Percentiles rank a stretch among this genome's conserved stretches.
Conservation (phyloP, 2,329 filamentous ascomycete species). For the Emergomyces africanus region DNA sequence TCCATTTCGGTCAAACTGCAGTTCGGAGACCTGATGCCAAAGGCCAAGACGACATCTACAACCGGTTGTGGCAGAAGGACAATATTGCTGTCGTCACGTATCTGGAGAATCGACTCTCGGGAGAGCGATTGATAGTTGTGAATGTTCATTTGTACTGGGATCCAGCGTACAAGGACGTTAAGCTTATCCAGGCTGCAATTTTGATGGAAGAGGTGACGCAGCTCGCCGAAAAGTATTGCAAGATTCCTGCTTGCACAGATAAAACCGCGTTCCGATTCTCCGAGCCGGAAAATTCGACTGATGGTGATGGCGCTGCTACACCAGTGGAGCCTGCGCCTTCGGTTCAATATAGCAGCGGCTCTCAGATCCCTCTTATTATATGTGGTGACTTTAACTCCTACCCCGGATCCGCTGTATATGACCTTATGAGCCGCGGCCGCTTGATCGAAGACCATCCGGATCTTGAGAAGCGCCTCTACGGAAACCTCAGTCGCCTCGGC, state of each 20-base stretch:
- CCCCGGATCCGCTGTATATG: slow-evolving; percentile 76
- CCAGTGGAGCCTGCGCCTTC: slow-evolving; percentile 58
- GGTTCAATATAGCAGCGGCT: slow-evolving; percentile 71
- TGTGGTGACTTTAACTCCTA: slow-evolving; percentile 96
- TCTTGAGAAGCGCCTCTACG: slow-evolving; percentile 70
- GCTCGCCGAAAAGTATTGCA: slow-evolving; percentile 71
- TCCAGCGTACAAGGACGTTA: slow-evolving; percentile 79
- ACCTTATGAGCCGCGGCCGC: slow-evolving; percentile 69
- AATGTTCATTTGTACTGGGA: slow-evolving; percentile 97
- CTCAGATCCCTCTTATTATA: slow-evolving; percentile 79
- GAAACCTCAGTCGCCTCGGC: slow-evolving; percentile 81
- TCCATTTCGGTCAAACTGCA: slow-evolving; percentile 82
- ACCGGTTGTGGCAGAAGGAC: slow-evolving; percentile 95
- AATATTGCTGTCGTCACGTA: slow-evolving; percentile 89
- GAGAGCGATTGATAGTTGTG: slow-evolving; percentile 81
- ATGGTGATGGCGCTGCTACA: slow-evolving; percentile 32
- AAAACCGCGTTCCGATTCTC: slow-evolving; percentile 46
- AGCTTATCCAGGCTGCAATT: slow-evolving; percentile 90
- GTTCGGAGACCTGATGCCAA: slow-evolving; percentile 97
- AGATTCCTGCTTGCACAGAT: slow-evolving; percentile 67
- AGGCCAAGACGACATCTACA: slow-evolving; percentile 94
- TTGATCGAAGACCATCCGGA: slow-evolving; percentile 70
- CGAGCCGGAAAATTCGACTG: slow-evolving; percentile 34
- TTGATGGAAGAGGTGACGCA: slow-evolving; percentile 85
- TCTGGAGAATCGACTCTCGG: slow-evolving; percentile 81